Evolutionary conservation across 805 yeast species (phyloP).

Genomic region (Candida krabiensis): DNA sequence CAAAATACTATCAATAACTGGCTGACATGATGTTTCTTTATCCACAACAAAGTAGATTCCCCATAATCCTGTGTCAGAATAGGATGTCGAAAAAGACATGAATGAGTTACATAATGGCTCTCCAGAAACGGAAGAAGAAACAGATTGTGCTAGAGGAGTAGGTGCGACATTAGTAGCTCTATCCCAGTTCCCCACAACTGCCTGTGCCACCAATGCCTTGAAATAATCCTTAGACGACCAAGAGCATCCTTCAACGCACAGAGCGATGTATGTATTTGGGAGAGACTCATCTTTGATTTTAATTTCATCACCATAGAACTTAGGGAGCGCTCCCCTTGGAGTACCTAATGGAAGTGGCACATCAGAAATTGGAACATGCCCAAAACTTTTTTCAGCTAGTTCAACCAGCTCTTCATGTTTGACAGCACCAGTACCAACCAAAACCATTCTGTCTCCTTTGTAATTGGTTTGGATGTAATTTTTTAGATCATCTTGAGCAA

Average conservation of each 20-base stretch:
- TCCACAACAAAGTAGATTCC: slow-evolving; percentile 92
- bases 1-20: slow-evolving; percentile 70
- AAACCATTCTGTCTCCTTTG: slow-evolving; percentile 95
- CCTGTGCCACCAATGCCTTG: slow-evolving; percentile 93
- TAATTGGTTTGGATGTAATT: slow-evolving; percentile 83
- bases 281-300: slow-evolving; percentile 78
- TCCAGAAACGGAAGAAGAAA: slow-evolving; percentile 43
- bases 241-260: slow-evolving; percentile 96
- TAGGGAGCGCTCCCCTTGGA: slow-evolving; percentile 70
- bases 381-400: slow-evolving; percentile 75
- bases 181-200: slow-evolving; percentile 97
- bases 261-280: slow-evolving; percentile 88
- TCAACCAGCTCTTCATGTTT: slow-evolving; percentile 80
- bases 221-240: slow-evolving; percentile 97
- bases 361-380: slow-evolving; percentile 56
- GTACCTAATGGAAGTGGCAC: slow-evolving; percentile 71
- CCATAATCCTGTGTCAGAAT: slow-evolving; percentile 97
- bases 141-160: slow-evolving; percentile 75
- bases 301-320: slow-evolving; percentile 82
- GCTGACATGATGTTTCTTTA: slow-evolving; percentile 61
- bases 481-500: slow-evolving; percentile 72
- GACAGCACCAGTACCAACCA: slow-evolving; percentile 96
- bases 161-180: slow-evolving; percentile 86
- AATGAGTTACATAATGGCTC: slow-evolving; percentile 85
- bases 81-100: slow-evolving; percentile 95